Evolutionary conservation across 108 stramenopile genomes (phyloP).

Genomic region (Discostella pseudostelligera): DNA sequence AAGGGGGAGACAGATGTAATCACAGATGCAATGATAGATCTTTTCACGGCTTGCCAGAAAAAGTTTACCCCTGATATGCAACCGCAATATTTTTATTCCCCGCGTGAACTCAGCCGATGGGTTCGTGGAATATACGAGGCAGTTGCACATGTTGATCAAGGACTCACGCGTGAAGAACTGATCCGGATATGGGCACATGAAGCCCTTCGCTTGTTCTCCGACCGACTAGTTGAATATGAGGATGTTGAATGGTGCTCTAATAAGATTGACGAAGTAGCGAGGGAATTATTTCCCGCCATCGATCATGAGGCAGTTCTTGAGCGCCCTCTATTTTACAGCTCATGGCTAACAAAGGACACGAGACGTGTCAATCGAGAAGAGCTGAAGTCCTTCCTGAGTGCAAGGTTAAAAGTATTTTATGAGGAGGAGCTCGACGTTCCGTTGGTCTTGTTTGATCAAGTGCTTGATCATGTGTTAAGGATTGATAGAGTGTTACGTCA

Average conservation of each 20-base stretch:
- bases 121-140: conserved; percentile 96
- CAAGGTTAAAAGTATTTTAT: conserved; percentile 93
- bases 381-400: conserved; percentile 84
- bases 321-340: conserved; percentile 89
- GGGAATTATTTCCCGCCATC: conserved; percentile 75
- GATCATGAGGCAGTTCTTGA: conserved; percentile 77
- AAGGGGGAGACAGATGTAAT: conserved; percentile 88
- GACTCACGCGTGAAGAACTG: conserved; percentile 84
- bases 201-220: conserved; percentile 93
- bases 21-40: conserved; percentile 97
- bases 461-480: conserved; percentile 87
- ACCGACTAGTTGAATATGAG: conserved; percentile 88
- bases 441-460: conserved; percentile 97
- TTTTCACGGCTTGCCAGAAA: conserved; percentile 88
- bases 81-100: conserved; percentile 99
- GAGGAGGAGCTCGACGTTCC: conserved; percentile 98
- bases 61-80: conserved; percentile 84
- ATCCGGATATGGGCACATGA: conserved; percentile 98
- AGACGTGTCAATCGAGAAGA: conserved; percentile 75
- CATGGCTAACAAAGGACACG: conserved; percentile 94
- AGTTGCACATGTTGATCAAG: conserved; percentile 76
- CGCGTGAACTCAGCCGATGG: conserved; percentile 98
- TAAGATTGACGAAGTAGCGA: conserved; percentile 75
- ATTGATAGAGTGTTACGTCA: conserved; percentile 90
- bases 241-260: conserved; percentile 91